Evolutionary conservation across 495 filamentous ascomycete species (phyloP), one percentile per base, ranked within the genome.

Genomic region (Aspergillus coremiiformis): DNA sequence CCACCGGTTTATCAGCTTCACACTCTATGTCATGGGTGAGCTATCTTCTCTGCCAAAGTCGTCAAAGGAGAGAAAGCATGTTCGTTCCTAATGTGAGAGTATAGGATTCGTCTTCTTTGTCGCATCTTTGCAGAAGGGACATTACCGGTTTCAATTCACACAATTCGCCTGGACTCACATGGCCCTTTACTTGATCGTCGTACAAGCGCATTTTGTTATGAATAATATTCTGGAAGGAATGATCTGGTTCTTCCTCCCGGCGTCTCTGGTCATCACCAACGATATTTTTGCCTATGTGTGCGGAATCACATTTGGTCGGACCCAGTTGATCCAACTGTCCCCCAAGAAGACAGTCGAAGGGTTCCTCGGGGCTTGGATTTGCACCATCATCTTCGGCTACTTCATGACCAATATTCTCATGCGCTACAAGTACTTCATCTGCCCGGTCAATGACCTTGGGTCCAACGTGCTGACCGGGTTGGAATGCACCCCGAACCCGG

Each of bases 281-380:
- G 94, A 99, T 67, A 99, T 97, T 54, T 97, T 95, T 62, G 94
- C 94, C 64, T 99, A 99, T 63, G 80, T 99, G 54, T 95, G 89
- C 67, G 94, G 94, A 55, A 96, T 99, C 62, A 90, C 90, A 8
- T 95, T 99, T 66, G 94, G 94, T 35, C 81, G 90, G 44, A 99
- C 94, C 14, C 94, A 95, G 66, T 78, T 99, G 39, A 99, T 99
- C 72, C 95, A 97, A 73, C 76, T 99, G 20, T 96, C 91, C 1
- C 94, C 94, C 2, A 99, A 99, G 78, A 99, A 99, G 84, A 99
- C 94, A 1, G 93, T 97, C 37, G 94, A 99, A 69, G 94, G 94
- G 21, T 99, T 99, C 66, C 74, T 97, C 33, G 94, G 94, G 51
- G 94, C 94, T 19, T 99, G 94, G 94, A 74, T 94, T 60, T 91